Evolutionary conservation across 2,329 filamentous ascomycete species (phyloP).

Genomic region (Scedosporium boydii): DNA sequence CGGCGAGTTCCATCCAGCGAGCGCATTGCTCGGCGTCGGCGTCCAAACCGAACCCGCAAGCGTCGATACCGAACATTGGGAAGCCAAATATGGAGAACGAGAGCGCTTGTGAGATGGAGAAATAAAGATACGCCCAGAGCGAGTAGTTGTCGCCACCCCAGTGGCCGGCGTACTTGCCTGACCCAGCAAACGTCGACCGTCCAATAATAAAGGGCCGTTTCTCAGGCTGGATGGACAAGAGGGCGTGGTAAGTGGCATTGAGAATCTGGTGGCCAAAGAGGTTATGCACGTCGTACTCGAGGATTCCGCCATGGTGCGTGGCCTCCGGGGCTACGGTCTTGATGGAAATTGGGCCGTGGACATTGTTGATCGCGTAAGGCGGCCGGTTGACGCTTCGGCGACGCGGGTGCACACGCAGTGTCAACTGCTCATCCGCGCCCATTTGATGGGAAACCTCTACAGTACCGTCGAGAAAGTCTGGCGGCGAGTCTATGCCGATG

Average conservation of each 20-base stretch:
- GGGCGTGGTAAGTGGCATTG: constrained; percentile 65
- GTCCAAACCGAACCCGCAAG: constrained; percentile 65
- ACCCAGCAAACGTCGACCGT: constrained; percentile 70
- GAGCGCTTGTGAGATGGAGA: constrained; percentile 68
- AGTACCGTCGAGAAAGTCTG: constrained; percentile 12
- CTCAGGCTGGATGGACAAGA: constrained; percentile 51
- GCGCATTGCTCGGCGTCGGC: constrained; percentile 56
- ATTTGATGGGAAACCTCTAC: constrained; percentile 15
- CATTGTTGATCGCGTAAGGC: constrained; percentile 68
- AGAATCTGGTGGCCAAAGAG: constrained; percentile 67
- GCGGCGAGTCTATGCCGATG: constrained; percentile 34
- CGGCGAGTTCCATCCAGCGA: constrained; percentile 60
- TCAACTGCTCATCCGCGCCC: constrained; percentile 29
- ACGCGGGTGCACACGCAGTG: constrained; percentile 52
- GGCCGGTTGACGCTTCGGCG: constrained; percentile 61
- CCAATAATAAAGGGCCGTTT: constrained; percentile 80
- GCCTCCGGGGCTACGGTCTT: constrained; percentile 50
- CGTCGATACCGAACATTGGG: constrained; percentile 62
- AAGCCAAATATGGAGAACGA: constrained; percentile 63
- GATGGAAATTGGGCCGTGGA: constrained; percentile 48
- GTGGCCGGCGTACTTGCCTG: constrained; percentile 67
- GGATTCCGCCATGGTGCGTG: constrained; percentile 60
- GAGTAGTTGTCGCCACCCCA: constrained; percentile 74
- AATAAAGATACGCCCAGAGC: constrained; percentile 64
- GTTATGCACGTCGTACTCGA: constrained; percentile 80